Evolutionary conservation across 208 protist species (phyloP).

Genomic region (Trichomonas tenax): DNA sequence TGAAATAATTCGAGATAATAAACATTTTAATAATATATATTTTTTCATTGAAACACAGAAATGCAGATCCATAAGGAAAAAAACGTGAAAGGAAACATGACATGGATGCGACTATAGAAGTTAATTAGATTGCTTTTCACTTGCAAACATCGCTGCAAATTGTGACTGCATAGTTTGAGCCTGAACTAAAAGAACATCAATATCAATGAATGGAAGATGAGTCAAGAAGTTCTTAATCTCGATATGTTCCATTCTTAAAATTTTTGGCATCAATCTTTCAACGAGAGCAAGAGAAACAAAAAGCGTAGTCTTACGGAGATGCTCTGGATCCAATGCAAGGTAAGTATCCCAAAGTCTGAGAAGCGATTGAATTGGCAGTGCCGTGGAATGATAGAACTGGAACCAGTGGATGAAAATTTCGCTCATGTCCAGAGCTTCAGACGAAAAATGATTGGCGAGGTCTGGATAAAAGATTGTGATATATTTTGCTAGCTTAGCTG

Average conservation of each 20-base stretch:
- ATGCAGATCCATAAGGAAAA: no score
- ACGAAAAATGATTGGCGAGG: neutral
- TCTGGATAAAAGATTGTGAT: neutral
- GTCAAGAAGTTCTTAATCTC: neutral
- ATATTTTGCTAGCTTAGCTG: neutral
- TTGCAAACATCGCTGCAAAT: neutral
- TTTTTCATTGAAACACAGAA: no score
- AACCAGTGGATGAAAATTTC: constrained; percentile 14
- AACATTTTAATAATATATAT: no score
- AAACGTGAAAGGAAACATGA: no score
- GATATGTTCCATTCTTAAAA: neutral
- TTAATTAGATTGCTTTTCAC: no score
- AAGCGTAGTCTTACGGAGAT: neutral
- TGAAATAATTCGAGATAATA: no score
- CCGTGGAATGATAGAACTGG: neutral
- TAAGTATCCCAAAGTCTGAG: neutral
- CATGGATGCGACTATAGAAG: no score
- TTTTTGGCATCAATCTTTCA: neutral
- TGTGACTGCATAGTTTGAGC: neutral
- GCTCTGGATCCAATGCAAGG: neutral
- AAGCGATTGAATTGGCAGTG: neutral
- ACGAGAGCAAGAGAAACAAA: neutral
- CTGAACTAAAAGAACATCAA: neutral
- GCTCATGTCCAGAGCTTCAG: neutral
- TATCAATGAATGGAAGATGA: neutral